Evolutionary conservation across 1,284 basidiomycete genomes (phyloP), one percentile per base, ranked within the genome.

Genomic region (Vanrija sp.): DNA sequence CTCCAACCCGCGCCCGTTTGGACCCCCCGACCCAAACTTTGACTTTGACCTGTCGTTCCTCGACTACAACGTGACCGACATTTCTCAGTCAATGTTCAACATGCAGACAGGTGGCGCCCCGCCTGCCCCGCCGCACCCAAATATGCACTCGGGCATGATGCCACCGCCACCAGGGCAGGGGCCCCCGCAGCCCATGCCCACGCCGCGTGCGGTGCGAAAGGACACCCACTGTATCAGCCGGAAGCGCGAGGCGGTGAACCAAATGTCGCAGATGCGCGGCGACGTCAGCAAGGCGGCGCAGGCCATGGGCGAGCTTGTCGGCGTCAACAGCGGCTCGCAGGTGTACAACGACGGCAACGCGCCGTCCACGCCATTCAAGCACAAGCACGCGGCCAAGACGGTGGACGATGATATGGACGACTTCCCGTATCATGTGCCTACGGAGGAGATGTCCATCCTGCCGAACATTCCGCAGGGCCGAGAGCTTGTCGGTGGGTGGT

Each of bases 401-500:
- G 47, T 15, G 22, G 44, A 39, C 9, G 35, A 22, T 36, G 15
- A 23, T 20, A 20, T 38, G 16, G 49, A 45, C 27, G 37, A 45
- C 23, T 31, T 31, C 23, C 48, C 31, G 14, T 49, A 49, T 14
- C 47, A 54, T 14, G 18, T 43, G 16, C 41, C 48, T 6, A 42
- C 46, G 19, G 39, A 54, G 18, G 56, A 58, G 22, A 53, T 48
- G 14, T 23, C 44, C 25, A 49, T 59, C 15, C 36, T 59, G 19
- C 57, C 57, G 2, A 45, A 35, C 5, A 38, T 59, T 4, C 57
- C 57, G 8, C 51, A 53, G 38, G 57, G 57, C 4, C 51, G 57
- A 31, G 57, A 59, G 31, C 38, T 69, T 2, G 53, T 62, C 0
- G 64, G 64, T 1, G 67, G 67, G 1, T 71, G 68, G 68, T 68